Evolutionary conservation across 192 early-diverging fungal genomes (phyloP).

Genomic region (Coemansia sp.): DNA sequence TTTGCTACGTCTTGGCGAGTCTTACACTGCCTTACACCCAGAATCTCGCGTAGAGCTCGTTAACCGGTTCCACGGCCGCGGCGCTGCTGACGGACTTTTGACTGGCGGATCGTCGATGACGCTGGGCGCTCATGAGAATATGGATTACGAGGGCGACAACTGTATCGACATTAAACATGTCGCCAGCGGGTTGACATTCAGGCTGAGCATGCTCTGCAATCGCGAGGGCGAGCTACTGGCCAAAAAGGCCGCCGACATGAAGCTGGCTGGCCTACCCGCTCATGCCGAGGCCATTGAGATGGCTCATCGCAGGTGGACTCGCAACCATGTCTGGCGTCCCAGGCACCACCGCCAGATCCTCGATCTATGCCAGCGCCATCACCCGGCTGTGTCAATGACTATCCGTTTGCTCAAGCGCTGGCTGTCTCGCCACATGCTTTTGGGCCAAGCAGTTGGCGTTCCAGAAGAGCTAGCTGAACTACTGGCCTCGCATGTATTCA

Average conservation of each 20-base stretch:
- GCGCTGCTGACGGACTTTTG: conserved; percentile 56
- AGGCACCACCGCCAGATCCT: conserved; percentile 61
- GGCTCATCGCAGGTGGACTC: conserved; percentile 37
- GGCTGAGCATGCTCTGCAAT: conserved; percentile 75
- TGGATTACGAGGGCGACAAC: conserved; percentile 44
- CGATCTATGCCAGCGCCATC: conserved; percentile 69
- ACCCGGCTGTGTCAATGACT: conserved; percentile 75
- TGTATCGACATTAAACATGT: conserved; percentile 75
- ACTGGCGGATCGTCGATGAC: conserved; percentile 24
- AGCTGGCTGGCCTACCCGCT: conserved; percentile 43
- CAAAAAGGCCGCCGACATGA: conserved; percentile 48
- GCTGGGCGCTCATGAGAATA: conserved; percentile 16
- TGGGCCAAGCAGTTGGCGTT: conserved; percentile 59
- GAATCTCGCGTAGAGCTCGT: conserved; percentile 39
- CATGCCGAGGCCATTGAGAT: conserved; percentile 55
- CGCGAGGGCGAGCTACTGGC: conserved; percentile 69
- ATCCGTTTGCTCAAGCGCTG: conserved; percentile 91
- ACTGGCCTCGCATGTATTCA: conserved; percentile 71
- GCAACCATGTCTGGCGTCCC: conserved; percentile 31
- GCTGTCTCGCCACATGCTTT: conserved; percentile 81
- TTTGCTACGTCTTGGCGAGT: conserved; percentile 73
- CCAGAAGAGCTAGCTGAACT: conserved; percentile 81
- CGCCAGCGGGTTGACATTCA: conserved; percentile 73
- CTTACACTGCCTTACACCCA: conserved; percentile 50
- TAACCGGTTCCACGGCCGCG: conserved; percentile 57